Evolutionary conservation across 345 rosid species (phyloP), one percentile per base, ranked within the genome.

Genomic region (Acer campestre): DNA sequence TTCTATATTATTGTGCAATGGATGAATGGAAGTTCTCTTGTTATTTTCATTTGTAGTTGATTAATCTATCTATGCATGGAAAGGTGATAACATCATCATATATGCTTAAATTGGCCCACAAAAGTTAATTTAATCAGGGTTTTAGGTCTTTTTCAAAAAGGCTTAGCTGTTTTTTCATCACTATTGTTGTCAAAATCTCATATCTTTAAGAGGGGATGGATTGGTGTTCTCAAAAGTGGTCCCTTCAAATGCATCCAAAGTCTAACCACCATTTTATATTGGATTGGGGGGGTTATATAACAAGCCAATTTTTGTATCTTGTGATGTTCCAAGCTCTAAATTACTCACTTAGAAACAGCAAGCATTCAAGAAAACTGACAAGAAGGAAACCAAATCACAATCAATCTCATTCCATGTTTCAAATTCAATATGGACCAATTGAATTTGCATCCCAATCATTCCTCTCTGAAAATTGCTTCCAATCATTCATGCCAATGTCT

Each of bases 121-220:
- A 35, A 78, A 13, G 64, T 67, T 73, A 74, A 69, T 72, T 78
- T 78, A 67, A 77, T 73, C 75, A 83, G 63, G 75, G 58, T 20
- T 78, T 53, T 49, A 75, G 64, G 87, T 79, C 82, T 68, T 66
- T 13, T 49, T 84, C 81, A 77, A 62, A 62, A 35, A 70, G 25
- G 80, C 83, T 84, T 84, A 80, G 84, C 89, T 82, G 85, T 76
- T 81, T 22, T 67, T 46, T 74, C 74, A 67, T 75, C 73, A 59
- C 77, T 67, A 49, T 76, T 62, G 53, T 58, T 23, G 75, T 70
- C 77, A 78, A 77, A 82, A 75, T 53, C 75, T 56, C 56, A 31
- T 75, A 81, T 49, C 29, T 56, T 62, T 6, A 66, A 20, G 38
- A 51, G 68, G 17, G 9, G 46, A 17, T 74, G 65, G 25, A 16